Evolutionary conservation across 1,139 yeast genomes (phyloP), one percentile per base, ranked within the genome.

Genomic region (Protomyces macrosporus): DNA sequence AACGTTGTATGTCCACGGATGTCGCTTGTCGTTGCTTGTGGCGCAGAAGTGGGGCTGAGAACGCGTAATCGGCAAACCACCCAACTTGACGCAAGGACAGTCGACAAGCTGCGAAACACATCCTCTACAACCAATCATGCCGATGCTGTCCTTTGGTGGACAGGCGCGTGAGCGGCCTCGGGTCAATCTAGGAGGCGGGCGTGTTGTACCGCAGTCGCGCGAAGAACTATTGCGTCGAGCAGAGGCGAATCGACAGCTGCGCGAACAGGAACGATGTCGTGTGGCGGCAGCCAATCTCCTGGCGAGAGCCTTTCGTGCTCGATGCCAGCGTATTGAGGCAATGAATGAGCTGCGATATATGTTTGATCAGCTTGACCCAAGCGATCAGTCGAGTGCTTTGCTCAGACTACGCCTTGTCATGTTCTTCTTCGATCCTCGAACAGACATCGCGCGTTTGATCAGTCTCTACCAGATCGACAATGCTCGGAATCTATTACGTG

Each of bases 61-160:
- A 23, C 23, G 23, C 23, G 23, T 23, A 23, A 23, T 23, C 23
- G 23, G 23, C 23, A 23, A 2, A 23, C 23, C 23, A 23, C 23
- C 23, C 23, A 23, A 23, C n/a, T n/a, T n/a, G n/a, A n/a, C n/a
- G n/a, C n/a, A n/a, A n/a, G n/a, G n/a, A n/a, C 23, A 23, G 23
- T 23, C 23, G 23, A 23, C 23, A 23, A 23, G 23, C 23, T 23
- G 23, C 23, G 1, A 1, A 23, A 23, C 23, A 23, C 23, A 23
- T 23, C 23, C 23, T 23, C 23, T 23, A 23, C 23, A 23, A 23
- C 23, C 23, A 23, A 23, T 1, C 23, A 23, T 23, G 42, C 42
- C 53, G n/a, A 50, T 42, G 48, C n/a, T 14, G 6, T n/a, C 30
- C 50, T n/a, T 55, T 69, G 52, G 66, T 53, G 56, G 65, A 39